A percentile compares a stretch with the other conserved stretches of the same genome.
These are phyloP conservation scores for Fusarium sp. DNA, from an alignment of 2,329 filamentous ascomycete species.

Conservation along the genomic window DNA sequence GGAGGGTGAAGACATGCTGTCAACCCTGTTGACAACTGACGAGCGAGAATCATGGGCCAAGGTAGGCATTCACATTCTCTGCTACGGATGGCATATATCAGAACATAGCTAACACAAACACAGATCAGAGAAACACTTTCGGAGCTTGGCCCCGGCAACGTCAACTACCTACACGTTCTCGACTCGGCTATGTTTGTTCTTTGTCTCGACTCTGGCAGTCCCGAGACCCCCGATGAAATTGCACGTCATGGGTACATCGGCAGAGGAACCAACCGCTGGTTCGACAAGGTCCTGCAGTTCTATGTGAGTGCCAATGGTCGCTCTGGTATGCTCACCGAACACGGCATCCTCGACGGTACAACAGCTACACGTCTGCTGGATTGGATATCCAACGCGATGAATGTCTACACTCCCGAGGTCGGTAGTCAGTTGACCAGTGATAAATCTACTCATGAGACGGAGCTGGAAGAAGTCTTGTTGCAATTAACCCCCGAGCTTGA, in stretches of 20 bases:
- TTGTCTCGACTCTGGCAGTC: not conserved
- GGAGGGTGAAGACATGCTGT: not conserved
- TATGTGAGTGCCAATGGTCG: constrained; percentile 7
- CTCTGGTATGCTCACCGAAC: constrained; percentile 2
- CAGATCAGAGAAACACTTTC: not conserved
- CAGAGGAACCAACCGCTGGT: not conserved
- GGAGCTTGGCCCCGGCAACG: not conserved
- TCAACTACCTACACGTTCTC: not conserved
- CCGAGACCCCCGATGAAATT: not conserved
- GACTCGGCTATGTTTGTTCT: constrained; percentile 5
- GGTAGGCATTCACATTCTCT: too few relatives aligned
- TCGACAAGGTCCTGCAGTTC: not conserved
- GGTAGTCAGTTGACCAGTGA: not conserved
- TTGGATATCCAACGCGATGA: not conserved
- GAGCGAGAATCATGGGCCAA: constrained; percentile 6
- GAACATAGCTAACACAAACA: too few relatives aligned
- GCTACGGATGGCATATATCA: too few relatives aligned
- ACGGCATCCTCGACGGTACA: constrained; percentile 2
- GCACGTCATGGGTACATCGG: not conserved
- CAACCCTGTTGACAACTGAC: not conserved
- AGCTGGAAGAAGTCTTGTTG: not conserved
- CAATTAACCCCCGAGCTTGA: not conserved
- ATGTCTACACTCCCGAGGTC: not conserved
- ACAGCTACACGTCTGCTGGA: not conserved
- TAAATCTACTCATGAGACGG: not conserved